Percentiles rank a stretch among this genome's conserved stretches.
Conservation (phyloP, 192 early-diverging fungal species). For the Rhizophagus clarus region DNA sequence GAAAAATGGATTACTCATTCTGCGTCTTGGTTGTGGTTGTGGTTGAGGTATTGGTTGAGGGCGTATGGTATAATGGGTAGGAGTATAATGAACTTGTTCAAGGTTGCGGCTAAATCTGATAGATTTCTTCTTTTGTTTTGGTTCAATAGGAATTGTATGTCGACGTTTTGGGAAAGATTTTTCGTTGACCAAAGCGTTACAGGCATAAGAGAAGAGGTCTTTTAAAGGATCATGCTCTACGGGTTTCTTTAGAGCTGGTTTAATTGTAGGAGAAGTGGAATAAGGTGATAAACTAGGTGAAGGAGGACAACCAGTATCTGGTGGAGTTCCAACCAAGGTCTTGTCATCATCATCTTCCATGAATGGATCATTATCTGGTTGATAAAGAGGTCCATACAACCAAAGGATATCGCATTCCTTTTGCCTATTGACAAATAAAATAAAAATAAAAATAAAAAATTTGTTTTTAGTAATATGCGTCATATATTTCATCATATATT, state of each 20-base stretch:
- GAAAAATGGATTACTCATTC: constrained; percentile 1
- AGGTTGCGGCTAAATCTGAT: constrained; percentile 23
- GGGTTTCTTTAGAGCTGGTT: constrained; percentile 28
- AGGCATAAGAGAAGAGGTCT: constrained; percentile 22
- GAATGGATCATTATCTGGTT: constrained; percentile 29
- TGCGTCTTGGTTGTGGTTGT: neutral
- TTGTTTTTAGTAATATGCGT: neutral
- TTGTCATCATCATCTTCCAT: constrained; percentile 28
- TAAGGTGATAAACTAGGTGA: neutral
- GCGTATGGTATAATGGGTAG: constrained; percentile 15
- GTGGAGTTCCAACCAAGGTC: constrained; percentile 14
- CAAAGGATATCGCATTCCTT: constrained; percentile 32
- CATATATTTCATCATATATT: neutral
- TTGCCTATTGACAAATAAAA: constrained; percentile 20
- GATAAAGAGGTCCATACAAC: constrained; percentile 31
- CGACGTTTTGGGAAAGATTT: neutral
- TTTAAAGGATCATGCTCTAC: constrained; percentile 25
- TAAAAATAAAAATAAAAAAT: neutral
- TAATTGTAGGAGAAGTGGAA: constrained; percentile 17
- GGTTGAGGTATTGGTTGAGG: neutral
- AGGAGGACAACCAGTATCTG: constrained; percentile 13
- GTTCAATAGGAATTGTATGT: neutral
- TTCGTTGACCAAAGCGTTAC: neutral
- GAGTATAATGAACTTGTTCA: constrained; percentile 33
- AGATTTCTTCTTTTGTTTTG: constrained; percentile 24